These are phyloP conservation scores for Serendipita sp. DNA, from an alignment of 768 basidiomycete species.

Conservation along the genomic window DNA sequence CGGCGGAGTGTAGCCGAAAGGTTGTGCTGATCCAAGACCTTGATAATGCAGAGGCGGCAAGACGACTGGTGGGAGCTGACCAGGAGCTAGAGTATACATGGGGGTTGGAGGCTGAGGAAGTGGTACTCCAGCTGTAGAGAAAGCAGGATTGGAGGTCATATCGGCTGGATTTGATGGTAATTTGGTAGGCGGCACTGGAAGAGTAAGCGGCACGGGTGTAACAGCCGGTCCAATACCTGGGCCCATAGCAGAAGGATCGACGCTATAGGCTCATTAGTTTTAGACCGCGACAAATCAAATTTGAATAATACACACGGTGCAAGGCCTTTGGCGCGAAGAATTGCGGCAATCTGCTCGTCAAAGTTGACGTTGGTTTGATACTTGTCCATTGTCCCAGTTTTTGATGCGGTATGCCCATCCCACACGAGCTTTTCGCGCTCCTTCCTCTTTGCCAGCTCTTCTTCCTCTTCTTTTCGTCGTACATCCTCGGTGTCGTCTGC, in stretches of 20 bases:
- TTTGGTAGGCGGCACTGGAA: conserved; percentile 55
- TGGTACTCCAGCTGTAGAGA: conserved; percentile 61
- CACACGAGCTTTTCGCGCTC: conserved; percentile 93
- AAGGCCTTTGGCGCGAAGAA: conserved; percentile 84
- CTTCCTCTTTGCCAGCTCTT: conserved; percentile 60
- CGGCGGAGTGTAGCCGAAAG: conserved; percentile 65
- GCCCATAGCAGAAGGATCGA: conserved; percentile 13
- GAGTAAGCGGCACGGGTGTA: conserved; percentile 39
- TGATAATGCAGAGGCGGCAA: conserved; percentile 75
- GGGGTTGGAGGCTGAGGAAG: conserved; percentile 88
- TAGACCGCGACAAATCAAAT: conserved; percentile 3
- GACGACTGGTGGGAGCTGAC: conserved; percentile 53
- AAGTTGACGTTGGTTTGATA: conserved; percentile 88
- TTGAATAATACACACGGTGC: conserved; percentile 45
- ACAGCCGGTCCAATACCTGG: conserved; percentile 65
- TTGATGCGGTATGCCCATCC: conserved; percentile 96
- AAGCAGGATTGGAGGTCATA: conserved; percentile 30
- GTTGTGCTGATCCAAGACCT: conserved; percentile 56
- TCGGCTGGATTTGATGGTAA: conserved; percentile 43
- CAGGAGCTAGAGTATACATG: conserved; percentile 27
- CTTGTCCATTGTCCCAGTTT: conserved; percentile 80
- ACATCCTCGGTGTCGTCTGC: conserved; percentile 85
- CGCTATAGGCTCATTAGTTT: conserved; percentile 2
- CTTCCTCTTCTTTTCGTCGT: conserved; percentile 73
- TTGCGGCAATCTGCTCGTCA: conserved; percentile 95